Evolutionary conservation across 2,329 filamentous ascomycete species (phyloP).

Genomic region (Elsinoe australis): DNA sequence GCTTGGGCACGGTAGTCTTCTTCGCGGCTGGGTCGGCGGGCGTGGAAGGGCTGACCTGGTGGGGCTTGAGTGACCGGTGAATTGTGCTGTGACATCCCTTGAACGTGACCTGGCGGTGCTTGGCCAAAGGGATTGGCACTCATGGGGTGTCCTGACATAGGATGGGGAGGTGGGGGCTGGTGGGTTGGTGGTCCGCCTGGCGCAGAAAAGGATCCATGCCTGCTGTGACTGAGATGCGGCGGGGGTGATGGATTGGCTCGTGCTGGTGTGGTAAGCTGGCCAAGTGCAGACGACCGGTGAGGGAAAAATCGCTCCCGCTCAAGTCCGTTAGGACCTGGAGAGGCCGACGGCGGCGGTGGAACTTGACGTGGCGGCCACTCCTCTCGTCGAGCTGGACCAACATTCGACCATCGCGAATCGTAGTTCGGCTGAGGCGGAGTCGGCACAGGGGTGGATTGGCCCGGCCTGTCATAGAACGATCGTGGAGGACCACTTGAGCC

Average conservation of each 20-base stretch:
- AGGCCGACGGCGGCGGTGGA: constrained; percentile 22
- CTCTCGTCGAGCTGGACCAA: constrained; percentile 22
- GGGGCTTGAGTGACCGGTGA: constrained; percentile 8
- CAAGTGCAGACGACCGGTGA: constrained; percentile 26
- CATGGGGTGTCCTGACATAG: constrained; percentile 15
- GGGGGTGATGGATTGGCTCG: constrained; percentile 32
- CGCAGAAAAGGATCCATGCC: constrained; percentile 24
- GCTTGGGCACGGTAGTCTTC: constrained; percentile 8
- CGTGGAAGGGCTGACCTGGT: neutral
- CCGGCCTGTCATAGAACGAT: constrained; percentile 14
- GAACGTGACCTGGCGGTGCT: constrained; percentile 13
- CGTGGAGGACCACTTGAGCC: constrained; percentile 17
- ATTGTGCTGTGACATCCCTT: constrained; percentile 10
- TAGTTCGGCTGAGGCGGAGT: constrained; percentile 15
- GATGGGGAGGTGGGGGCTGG: constrained; percentile 20
- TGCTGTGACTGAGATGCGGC: constrained; percentile 30
- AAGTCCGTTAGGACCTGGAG: constrained; percentile 22
- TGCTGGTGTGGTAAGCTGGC: constrained; percentile 25
- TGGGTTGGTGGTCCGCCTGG: constrained; percentile 20
- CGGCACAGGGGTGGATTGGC: constrained; percentile 11
- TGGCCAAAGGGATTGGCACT: constrained; percentile 14
- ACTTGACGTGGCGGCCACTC: constrained; percentile 23
- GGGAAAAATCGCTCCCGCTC: constrained; percentile 29
- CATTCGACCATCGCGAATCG: constrained; percentile 18
- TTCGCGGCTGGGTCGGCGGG: constrained; percentile 4